Evolutionary conservation across 768 basidiomycete species (phyloP).

Genomic region (Tulasnella sp.): DNA sequence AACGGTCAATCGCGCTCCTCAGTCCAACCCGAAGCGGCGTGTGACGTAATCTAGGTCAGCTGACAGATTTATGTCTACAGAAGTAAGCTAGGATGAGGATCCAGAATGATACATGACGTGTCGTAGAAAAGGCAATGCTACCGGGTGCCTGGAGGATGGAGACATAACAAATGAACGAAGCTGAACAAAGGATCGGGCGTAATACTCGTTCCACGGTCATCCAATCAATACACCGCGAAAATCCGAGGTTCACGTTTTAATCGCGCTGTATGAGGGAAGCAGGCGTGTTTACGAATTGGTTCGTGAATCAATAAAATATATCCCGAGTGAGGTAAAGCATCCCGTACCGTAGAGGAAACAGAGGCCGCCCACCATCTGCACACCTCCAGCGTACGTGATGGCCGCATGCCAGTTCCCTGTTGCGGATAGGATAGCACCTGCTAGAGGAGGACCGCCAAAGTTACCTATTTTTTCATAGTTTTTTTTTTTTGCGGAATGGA

Average conservation of each 20-base stretch:
- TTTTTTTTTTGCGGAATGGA: background rate
- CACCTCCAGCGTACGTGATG: slow-evolving; percentile 25
- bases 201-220: too few species aligned
- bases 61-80: too few species aligned
- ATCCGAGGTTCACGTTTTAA: slow-evolving; percentile 11
- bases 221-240: slow-evolving; percentile 7
- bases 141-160: too few species aligned
- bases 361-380: slow-evolving; percentile 26
- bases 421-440: slow-evolving; percentile 26
- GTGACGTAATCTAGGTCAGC: too few species aligned
- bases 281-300: background rate
- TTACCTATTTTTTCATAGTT: slow-evolving; percentile 16
- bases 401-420: slow-evolving; percentile 28
- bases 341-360: slow-evolving; percentile 26
- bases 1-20: too few species aligned
- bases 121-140: too few species aligned
- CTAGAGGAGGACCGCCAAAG: slow-evolving; percentile 27
- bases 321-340: too few species aligned
- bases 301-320: background rate
- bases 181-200: too few species aligned
- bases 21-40: too few species aligned
- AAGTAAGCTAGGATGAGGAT: too few species aligned
- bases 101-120: too few species aligned
- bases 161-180: too few species aligned
- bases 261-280: slow-evolving; percentile 9